Conservation (phyloP, 257 asterid species). For the Scutellaria baicalensis region DNA sequence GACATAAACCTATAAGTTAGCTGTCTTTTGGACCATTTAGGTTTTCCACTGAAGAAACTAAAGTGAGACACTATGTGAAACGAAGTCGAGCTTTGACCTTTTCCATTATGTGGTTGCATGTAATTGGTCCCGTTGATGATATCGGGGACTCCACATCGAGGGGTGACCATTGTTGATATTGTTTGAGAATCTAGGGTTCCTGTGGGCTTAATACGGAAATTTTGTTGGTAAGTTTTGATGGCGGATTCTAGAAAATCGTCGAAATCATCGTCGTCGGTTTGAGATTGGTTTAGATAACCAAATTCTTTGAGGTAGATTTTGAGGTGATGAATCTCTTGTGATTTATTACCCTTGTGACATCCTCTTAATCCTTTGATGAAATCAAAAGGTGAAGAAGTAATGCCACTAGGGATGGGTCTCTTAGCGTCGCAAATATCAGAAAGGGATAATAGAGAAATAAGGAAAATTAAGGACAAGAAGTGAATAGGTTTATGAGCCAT, state of each 20-base stretch:
- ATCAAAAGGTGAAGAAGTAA: constrained; percentile 8
- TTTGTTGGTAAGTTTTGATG: constrained; percentile 24
- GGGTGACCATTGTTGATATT: constrained; percentile 12
- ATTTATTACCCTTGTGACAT: constrained; percentile 23
- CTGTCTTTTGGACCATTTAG: constrained; percentile 22
- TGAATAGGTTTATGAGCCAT: constrained; percentile 16
- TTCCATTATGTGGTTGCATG: constrained; percentile 1
- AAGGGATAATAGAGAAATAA: neutral
- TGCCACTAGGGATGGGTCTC: neutral
- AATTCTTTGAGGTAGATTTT: constrained; percentile 20
- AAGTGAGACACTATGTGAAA: constrained; percentile 19
- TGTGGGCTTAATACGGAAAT: constrained; percentile 17
- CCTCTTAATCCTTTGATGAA: constrained; percentile 31
- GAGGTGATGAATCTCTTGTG: constrained; percentile 15
- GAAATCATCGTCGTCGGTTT: constrained; percentile 7
- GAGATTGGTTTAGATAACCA: constrained; percentile 17
- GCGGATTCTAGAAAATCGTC: constrained; percentile 20
- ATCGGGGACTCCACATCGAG: constrained; percentile 33
- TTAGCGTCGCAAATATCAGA: neutral
- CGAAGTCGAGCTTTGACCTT: neutral
- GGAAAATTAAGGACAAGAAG: neutral
- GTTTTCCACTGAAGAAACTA: constrained; percentile 7
- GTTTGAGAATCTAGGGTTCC: constrained; percentile 27
- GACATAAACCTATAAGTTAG: constrained; percentile 10
- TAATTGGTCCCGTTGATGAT: constrained; percentile 15